Evolutionary conservation across 768 basidiomycete species (phyloP), one percentile per base, ranked within the genome.

Genomic region (Myochromella boudieri): DNA sequence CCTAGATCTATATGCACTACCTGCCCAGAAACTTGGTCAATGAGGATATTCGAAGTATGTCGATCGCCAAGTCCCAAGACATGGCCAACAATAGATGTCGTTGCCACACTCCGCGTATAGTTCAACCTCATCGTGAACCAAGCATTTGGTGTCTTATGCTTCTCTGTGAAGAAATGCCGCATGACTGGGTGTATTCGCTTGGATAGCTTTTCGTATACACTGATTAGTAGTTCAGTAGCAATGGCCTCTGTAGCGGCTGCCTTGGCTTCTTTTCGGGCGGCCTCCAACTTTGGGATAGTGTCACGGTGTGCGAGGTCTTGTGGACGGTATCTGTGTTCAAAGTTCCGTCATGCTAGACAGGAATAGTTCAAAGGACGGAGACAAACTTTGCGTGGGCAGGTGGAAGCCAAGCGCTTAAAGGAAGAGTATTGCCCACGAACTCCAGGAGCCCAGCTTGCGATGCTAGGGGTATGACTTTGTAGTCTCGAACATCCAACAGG

Each of bases 1-100:
- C 95, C 95, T 1, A 98, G 74, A 65, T 99, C 95, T 43, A 99
- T 99, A 62, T 97, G 94, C 6, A 98, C 84, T 36, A 95, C 75
- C 60, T 98, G 92, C 12, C 95, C 95, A 7, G 80, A 84, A 21
- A 64, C 64, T 38, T 81, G 80, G 63, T 98, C 94, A 36, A 98
- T 71, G 36, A 99, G 73, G 57, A 99, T 95, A 65, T 99, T 99
- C 33, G 87, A 86, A 5, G 78, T 77, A 61, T 99, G 95, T 10
- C 95, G 80, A 62, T 99, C 95, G 0, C 95, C 95, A 1, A 99
- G 74, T 6, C 95, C 95, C 15, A 98, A 69, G 33, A 97, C 72
- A 58, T 95, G 88, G 0, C 95, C 97, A 14, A 97, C 91, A 47
- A 98, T 97, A 8, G 91, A 94, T 2, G 84, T 93, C 0, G 90